Conservation (phyloP, 192 early-diverging fungal genomes). For the Geranomyces michiganensis region DNA sequence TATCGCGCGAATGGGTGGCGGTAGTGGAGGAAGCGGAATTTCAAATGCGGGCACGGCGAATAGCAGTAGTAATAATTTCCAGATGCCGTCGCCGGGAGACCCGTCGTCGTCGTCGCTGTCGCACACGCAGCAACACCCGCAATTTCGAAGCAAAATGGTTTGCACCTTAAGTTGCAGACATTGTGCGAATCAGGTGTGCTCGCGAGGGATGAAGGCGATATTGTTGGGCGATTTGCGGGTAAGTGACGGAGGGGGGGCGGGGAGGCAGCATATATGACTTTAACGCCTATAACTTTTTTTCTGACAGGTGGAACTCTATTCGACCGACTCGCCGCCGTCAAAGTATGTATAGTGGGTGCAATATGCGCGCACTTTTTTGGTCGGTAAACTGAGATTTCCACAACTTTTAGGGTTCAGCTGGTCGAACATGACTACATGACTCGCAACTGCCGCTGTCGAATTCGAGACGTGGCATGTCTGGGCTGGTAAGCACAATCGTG, state of each 20-base stretch:
- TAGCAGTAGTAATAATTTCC: too few relatives aligned
- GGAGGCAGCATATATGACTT: too few relatives aligned
- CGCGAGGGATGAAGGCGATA: conserved; percentile 82
- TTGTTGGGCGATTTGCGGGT: conserved; percentile 69
- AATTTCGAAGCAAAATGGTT: conserved; percentile 71
- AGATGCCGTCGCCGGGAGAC: too few relatives aligned
- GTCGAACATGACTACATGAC: conserved; percentile 80
- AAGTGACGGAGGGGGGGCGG: too few relatives aligned
- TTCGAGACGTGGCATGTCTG: conserved; percentile 78
- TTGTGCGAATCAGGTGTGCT: conserved; percentile 64
- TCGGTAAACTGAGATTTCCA: conserved; percentile 6
- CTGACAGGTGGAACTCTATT: conserved; percentile 63
- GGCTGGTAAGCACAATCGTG: conserved; percentile 58
- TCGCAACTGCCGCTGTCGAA: conserved; percentile 75
- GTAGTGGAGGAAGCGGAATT: too few relatives aligned
- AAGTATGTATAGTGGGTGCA: conserved; percentile 3
- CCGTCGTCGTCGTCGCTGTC: too few relatives aligned
- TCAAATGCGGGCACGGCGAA: too few relatives aligned
- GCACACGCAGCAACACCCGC: conserved; percentile 34
- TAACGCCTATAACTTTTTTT: conserved; percentile 11
- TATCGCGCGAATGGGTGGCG: too few relatives aligned
- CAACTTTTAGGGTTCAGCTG: conserved; percentile 58
- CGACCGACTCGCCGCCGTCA: conserved; percentile 70
- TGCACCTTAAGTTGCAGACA: conserved; percentile 70
- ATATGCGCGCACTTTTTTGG: too few relatives aligned